Evolutionary conservation across 202 grass and related monocot genomes (phyloP).

Genomic region (Bolboschoenoplectus hybrid): DNA sequence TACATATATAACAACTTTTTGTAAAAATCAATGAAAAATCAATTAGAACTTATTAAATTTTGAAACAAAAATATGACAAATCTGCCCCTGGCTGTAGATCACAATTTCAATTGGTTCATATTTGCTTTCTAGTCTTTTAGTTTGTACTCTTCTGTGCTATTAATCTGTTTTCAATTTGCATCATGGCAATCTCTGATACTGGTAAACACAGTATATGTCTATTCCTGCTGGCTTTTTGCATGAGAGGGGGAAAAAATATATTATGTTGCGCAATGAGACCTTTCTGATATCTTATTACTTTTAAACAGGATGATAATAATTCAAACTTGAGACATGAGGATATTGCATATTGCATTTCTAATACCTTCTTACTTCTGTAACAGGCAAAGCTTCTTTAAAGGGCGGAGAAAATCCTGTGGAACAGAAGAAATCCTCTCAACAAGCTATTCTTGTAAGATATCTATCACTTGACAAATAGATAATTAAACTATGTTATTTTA

Average conservation of each 20-base stretch:
- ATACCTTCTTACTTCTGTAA: neutral
- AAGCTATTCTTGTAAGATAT: constrained; percentile 41
- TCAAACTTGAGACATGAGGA: neutral
- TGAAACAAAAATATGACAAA: too few species aligned
- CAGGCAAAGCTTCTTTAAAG: constrained; percentile 39
- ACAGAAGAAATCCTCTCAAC: constrained; percentile 36
- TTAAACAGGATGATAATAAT: neutral
- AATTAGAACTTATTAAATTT: too few species aligned
- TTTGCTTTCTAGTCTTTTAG: neutral
- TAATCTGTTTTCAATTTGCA: neutral
- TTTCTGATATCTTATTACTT: neutral
- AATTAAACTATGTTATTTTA: constrained; percentile 14
- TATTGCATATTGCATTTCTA: constrained; percentile 18
- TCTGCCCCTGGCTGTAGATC: neutral
- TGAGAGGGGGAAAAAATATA: neutral
- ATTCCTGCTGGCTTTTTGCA: neutral
- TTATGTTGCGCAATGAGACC: neutral
- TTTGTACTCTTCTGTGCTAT: constrained; percentile 24
- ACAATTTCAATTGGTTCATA: neutral
- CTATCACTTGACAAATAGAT: constrained; percentile 2
- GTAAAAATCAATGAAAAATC: too few species aligned
- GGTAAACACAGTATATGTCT: neutral
- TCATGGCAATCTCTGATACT: neutral
- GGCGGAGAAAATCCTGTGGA: constrained; percentile 26
- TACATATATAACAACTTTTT: too few species aligned